phyloP scores from a whole-genome alignment of 768 basidiomycete genomes.

The Suillus alpinus region DNA sequence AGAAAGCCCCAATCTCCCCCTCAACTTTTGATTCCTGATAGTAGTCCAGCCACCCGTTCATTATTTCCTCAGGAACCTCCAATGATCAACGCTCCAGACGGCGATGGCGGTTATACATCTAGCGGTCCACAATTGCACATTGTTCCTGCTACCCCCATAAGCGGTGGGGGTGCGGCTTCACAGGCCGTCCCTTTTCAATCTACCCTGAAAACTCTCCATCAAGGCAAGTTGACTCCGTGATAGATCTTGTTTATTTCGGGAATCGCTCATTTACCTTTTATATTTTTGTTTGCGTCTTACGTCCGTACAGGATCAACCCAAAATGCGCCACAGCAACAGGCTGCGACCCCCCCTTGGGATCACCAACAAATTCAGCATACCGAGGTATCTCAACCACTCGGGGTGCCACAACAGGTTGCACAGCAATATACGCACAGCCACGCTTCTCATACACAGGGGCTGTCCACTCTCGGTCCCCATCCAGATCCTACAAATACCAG shows the following conservation, averaged over 20 bases:
- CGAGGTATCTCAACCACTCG: constrained; percentile 29
- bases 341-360: constrained; percentile 34
- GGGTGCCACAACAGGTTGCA: constrained; percentile 26
- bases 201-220: constrained; percentile 47
- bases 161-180: constrained; percentile 50
- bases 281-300: constrained; percentile 21
- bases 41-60: constrained; percentile 38
- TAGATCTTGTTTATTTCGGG: constrained; percentile 31
- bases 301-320: constrained; percentile 30
- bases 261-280: constrained; percentile 28
- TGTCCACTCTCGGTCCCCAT: constrained; percentile 32
- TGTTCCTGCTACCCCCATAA: constrained; percentile 80
- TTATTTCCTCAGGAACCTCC: constrained; percentile 41
- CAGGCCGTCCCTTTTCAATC: constrained; percentile 52
- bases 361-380: constrained; percentile 34
- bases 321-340: constrained; percentile 31
- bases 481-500: constrained; percentile 35
- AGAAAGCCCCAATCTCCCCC: constrained; percentile 67
- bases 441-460: constrained; percentile 32
- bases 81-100: constrained; percentile 62
- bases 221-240: constrained; percentile 44
- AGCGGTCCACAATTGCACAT: constrained; percentile 69
- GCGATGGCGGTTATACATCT: constrained; percentile 43
- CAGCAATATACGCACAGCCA: constrained; percentile 35
- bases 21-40: constrained; percentile 55